Conservation (phyloP, 2,329 filamentous ascomycete species). For the Clathrospora elynae region DNA sequence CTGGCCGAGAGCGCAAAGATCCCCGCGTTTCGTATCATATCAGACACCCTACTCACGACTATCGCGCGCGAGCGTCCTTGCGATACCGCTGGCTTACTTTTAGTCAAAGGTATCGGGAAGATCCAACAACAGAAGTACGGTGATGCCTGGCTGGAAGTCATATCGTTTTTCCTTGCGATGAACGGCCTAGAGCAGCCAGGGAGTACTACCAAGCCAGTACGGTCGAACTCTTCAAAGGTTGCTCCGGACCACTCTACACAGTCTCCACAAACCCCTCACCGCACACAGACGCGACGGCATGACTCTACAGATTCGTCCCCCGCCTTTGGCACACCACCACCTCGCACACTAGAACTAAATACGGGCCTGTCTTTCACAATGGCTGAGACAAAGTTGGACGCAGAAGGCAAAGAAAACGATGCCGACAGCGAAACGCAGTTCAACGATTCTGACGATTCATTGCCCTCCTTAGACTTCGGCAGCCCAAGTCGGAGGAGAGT, state of each 20-base stretch:
- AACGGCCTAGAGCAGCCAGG: constrained; percentile 5
- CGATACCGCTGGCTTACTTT: constrained; percentile 22
- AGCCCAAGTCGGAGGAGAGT: constrained; percentile 7
- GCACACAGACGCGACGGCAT: not conserved
- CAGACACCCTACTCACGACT: constrained; percentile 27
- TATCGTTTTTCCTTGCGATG: constrained; percentile 20
- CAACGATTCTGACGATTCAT: constrained; percentile 17
- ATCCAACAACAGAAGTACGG: constrained; percentile 31
- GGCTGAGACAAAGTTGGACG: constrained; percentile 30
- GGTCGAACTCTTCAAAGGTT: not conserved
- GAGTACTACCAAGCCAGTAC: not conserved
- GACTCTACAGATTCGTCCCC: constrained; percentile 27
- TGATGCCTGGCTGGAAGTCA: constrained; percentile 33
- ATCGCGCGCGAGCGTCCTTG: constrained; percentile 34
- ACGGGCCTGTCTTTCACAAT: constrained; percentile 28
- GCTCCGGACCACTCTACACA: not conserved
- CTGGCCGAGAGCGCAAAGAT: constrained; percentile 22
- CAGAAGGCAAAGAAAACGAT: not conserved
- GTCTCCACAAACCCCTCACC: constrained; percentile 7
- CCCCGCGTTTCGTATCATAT: constrained; percentile 22
- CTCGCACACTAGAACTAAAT: constrained; percentile 18
- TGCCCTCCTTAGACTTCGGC: constrained; percentile 27
- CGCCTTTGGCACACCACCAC: constrained; percentile 27
- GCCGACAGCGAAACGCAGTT: not conserved
- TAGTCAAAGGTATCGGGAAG: constrained; percentile 35